A percentile compares a stretch with the other conserved stretches of the same genome.
Evolutionary conservation across 768 basidiomycete species (phyloP).

Genomic region (Lactifluus subvellereus): DNA sequence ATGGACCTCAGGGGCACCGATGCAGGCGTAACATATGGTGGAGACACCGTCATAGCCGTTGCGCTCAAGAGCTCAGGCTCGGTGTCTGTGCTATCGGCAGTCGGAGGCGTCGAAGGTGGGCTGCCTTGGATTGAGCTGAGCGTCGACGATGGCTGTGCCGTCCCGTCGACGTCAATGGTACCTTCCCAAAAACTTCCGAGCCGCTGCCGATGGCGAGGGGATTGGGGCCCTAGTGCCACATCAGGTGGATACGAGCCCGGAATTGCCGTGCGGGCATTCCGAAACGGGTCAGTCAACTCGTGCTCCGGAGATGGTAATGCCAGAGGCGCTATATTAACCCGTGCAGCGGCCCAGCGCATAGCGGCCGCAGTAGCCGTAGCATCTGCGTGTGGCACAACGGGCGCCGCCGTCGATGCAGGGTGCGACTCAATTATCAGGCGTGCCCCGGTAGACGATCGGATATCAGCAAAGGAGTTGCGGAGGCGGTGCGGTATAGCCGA

Average conservation of each 20-base stretch:
- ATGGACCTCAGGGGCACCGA: slow-evolving; percentile 24
- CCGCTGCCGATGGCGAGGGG: slow-evolving; percentile 52
- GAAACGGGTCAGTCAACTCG: slow-evolving; percentile 88
- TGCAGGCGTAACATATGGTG: slow-evolving; percentile 28
- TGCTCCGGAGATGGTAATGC: slow-evolving; percentile 87
- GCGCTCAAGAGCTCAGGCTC: slow-evolving; percentile 5
- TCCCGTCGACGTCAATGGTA: slow-evolving; percentile 57
- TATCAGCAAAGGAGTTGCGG: slow-evolving; percentile 43
- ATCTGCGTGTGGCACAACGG: slow-evolving; percentile 39
- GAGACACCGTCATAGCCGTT: slow-evolving; percentile 22
- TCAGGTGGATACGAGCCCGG: slow-evolving; percentile 51
- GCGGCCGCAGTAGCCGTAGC: slow-evolving; percentile 69
- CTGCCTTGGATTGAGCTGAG: slow-evolving; percentile 31
- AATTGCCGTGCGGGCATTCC: slow-evolving; percentile 59
- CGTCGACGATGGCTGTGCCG: slow-evolving; percentile 8
- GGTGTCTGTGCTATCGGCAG: neutral
- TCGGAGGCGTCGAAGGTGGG: slow-evolving; percentile 24
- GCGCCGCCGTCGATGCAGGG: slow-evolving; percentile 1
- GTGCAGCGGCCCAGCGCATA: slow-evolving; percentile 79
- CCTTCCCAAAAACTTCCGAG: slow-evolving; percentile 74
- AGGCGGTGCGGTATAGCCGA: slow-evolving; percentile 35
- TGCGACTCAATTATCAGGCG: slow-evolving; percentile 22
- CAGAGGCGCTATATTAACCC: slow-evolving; percentile 79
- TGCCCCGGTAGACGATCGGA: slow-evolving; percentile 33
- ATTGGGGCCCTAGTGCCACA: slow-evolving; percentile 35